Percentiles rank a stretch among this genome's conserved stretches.
Conservation (phyloP, 179 eudicot species). For the Spinacia oleracea region DNA sequence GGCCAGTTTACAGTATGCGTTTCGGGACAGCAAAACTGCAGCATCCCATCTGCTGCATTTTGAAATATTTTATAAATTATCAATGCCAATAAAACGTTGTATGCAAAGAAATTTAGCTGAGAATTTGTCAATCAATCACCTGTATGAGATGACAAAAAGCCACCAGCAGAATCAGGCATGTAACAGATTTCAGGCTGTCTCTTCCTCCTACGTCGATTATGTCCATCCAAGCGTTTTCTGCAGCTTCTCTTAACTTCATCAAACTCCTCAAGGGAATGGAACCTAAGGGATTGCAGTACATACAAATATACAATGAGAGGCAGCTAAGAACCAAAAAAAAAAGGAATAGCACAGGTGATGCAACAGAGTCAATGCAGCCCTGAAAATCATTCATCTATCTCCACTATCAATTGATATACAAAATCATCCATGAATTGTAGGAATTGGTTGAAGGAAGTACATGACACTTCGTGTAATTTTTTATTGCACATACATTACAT, state of each 20-base stretch:
- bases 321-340: neutral
- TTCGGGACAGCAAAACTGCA: slow-evolving; percentile 27
- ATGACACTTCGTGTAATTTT: slow-evolving; percentile 10
- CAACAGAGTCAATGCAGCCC: slow-evolving; percentile 13
- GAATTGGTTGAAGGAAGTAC: neutral
- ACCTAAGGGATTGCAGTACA: slow-evolving; percentile 26
- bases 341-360: neutral
- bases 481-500: slow-evolving; percentile 1
- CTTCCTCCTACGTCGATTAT: slow-evolving; percentile 54
- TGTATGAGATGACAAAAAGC: slow-evolving; percentile 29
- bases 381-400: neutral
- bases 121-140: slow-evolving; percentile 25
- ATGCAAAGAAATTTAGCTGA: neutral
- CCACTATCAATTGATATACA: neutral
- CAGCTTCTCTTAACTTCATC: slow-evolving; percentile 55
- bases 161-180: slow-evolving; percentile 26
- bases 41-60: slow-evolving; percentile 28
- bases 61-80: neutral
- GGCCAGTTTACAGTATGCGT: slow-evolving; percentile 19
- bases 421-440: neutral
- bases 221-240: slow-evolving; percentile 53
- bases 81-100: neutral
- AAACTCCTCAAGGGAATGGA: slow-evolving; percentile 46
- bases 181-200: slow-evolving; percentile 34
- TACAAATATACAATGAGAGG: neutral